phyloP scores from a whole-genome alignment of 23 red algal genomes.

The Pyropia yezoensis region DNA sequence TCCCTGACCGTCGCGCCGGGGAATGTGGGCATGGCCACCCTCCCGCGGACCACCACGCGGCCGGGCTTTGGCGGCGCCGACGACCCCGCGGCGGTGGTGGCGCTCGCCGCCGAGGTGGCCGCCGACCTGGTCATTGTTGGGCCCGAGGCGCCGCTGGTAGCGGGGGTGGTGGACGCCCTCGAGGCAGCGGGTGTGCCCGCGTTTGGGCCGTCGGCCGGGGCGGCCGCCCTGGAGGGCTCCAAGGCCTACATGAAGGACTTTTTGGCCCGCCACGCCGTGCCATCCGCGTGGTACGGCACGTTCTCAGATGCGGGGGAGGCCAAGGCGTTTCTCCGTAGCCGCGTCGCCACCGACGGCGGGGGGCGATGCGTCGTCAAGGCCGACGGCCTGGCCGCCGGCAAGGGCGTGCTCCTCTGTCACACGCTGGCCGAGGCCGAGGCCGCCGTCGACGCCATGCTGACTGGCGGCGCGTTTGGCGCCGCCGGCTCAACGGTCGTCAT shows the following conservation, averaged over 20 bases:
- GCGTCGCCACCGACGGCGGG: conserved; percentile 25
- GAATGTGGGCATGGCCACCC: conserved; percentile 61
- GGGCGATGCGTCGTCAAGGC: conserved; percentile 66
- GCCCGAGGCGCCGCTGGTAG: conserved; percentile 79
- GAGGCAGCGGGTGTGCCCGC: conserved; percentile 33
- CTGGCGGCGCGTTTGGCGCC: conserved; percentile 37
- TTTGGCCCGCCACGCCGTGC: conserved; percentile 67
- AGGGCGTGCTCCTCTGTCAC: conserved; percentile 80
- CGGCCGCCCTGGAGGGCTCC: conserved; percentile 74
- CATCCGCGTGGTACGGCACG: conserved; percentile 64
- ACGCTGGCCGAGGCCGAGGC: conserved; percentile 38
- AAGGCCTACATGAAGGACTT: conserved; percentile 87
- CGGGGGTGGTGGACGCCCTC: conserved; percentile 67
- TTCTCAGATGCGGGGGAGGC: conserved; percentile 41
- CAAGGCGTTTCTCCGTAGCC: conserved; percentile 31
- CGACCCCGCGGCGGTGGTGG: conserved; percentile 39
- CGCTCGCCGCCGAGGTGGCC: conserved; percentile 16
- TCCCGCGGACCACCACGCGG: conserved; percentile 4
- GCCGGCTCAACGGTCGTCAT: conserved; percentile 79
- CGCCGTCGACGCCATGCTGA: conserved; percentile 64
- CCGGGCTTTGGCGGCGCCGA: conserved; percentile 3
- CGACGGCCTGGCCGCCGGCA: conserved; percentile 91
- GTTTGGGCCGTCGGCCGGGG: conserved; percentile 74
- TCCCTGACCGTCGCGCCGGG: conserved; percentile 65
- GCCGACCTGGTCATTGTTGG: conserved; percentile 82